phyloP scores from a whole-genome alignment of 352 stramenopile species.

The Globisporangium radiosum region DNA sequence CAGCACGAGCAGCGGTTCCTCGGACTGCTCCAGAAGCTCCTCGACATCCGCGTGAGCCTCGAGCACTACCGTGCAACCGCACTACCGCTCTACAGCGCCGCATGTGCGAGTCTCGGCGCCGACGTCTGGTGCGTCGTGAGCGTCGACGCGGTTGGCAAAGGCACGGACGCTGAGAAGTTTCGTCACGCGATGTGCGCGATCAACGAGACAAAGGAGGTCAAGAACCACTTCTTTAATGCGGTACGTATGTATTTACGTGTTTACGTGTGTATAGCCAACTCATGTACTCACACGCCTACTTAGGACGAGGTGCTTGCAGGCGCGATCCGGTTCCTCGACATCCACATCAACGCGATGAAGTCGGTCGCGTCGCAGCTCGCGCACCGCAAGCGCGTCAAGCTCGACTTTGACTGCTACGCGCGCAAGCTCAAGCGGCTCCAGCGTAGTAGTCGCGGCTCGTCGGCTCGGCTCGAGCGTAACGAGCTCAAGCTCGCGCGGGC shows the following conservation, averaged over 20 bases:
- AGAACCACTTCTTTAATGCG: conserved; percentile 71
- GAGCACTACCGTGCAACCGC: conserved; percentile 57
- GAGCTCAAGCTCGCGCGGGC: conserved; percentile 45
- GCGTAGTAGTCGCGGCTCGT: conserved; percentile 10
- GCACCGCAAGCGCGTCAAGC: conserved; percentile 53
- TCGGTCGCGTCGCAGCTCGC: conserved; percentile 67
- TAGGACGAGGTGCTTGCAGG: conserved; percentile 58
- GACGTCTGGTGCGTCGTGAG: conserved; percentile 76
- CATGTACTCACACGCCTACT: not conserved
- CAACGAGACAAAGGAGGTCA: conserved; percentile 70
- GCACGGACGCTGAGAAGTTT: conserved; percentile 63
- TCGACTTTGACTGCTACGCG: conserved; percentile 69
- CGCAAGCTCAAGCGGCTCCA: conserved; percentile 39
- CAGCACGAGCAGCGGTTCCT: conserved; percentile 69
- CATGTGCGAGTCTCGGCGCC: conserved; percentile 52
- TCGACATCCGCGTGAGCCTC: conserved; percentile 67
- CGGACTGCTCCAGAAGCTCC: conserved; percentile 53
- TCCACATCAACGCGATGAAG: conserved; percentile 75
- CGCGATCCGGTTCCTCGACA: conserved; percentile 59
- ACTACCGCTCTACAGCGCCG: conserved; percentile 53
- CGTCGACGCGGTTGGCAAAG: conserved; percentile 52
- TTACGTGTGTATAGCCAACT: not conserved
- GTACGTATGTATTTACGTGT: conserved; percentile 12
- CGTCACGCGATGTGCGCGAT: conserved; percentile 66
- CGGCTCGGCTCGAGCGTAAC: conserved; percentile 41